Conservation (phyloP, 129 eudicot species). For the Chrysanthemum makinoi region DNA sequence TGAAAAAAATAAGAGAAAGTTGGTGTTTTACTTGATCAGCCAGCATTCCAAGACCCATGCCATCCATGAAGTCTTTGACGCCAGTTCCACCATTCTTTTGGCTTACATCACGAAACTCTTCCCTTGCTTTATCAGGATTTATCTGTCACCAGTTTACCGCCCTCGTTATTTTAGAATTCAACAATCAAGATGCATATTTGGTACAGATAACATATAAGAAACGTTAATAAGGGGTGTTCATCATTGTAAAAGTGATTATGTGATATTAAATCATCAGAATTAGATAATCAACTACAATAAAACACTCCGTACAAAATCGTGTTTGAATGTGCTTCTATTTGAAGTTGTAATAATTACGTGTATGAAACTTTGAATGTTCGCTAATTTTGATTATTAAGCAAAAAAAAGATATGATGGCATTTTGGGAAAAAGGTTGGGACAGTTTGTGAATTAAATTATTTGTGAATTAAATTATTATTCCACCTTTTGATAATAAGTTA, state of each 20-base stretch:
- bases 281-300: background rate
- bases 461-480: too few relatives aligned
- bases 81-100: slow-evolving; percentile 72
- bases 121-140: slow-evolving; percentile 89
- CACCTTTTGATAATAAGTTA: too few relatives aligned
- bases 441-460: background rate
- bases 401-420: background rate
- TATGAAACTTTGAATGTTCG: background rate
- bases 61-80: slow-evolving; percentile 90
- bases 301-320: too few relatives aligned
- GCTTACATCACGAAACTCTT: slow-evolving; percentile 76
- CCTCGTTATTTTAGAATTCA: background rate
- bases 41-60: slow-evolving; percentile 86
- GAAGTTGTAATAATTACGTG: background rate
- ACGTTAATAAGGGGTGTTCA: background rate
- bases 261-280: background rate
- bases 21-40: slow-evolving; percentile 63
- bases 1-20: background rate
- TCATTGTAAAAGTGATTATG: background rate
- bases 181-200: slow-evolving; percentile 8
- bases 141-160: slow-evolving; percentile 46
- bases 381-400: background rate
- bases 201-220: background rate
- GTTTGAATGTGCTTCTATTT: background rate
- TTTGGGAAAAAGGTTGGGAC: background rate